These are phyloP conservation scores for Paramecium sonneborni DNA, from an alignment of 73 alveolate genomes.

Conservation along the genomic window DNA sequence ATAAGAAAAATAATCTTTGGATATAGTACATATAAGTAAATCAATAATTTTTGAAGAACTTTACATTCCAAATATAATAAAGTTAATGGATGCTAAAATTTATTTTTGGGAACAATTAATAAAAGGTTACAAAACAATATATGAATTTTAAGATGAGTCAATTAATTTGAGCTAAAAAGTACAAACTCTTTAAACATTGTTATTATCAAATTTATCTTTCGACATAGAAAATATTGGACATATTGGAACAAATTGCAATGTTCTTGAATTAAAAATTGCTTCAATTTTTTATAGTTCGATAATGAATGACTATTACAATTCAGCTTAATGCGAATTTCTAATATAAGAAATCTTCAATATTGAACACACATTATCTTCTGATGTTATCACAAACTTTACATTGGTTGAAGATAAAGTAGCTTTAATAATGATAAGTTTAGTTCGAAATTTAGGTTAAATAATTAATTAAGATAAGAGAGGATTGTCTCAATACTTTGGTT, in stretches of 20 bases:
- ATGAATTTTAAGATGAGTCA: background rate
- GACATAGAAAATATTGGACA: background rate
- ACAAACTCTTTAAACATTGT: background rate
- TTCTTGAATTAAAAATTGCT: background rate
- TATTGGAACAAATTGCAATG: background rate
- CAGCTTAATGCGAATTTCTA: background rate
- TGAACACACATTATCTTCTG: background rate
- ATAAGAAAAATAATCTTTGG: background rate
- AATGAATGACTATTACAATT: conserved; percentile 1
- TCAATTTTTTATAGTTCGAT: background rate
- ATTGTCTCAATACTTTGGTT: conserved; percentile 16
- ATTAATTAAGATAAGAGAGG: background rate
- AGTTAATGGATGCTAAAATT: conserved; percentile 31
- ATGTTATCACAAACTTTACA: background rate
- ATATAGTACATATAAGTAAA: background rate
- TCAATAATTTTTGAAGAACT: background rate
- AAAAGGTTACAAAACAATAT: background rate
- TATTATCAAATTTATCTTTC: background rate
- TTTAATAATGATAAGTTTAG: background rate
- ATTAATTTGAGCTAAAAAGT: background rate
- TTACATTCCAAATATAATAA: background rate
- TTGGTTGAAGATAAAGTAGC: background rate
- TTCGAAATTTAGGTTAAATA: background rate
- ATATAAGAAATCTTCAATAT: conserved; percentile 8
- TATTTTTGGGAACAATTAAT: conserved; percentile 5